Base-by-base conservation (phyloP, 2,329 filamentous ascomycete species). In the Raffaelea arxii region DNA sequence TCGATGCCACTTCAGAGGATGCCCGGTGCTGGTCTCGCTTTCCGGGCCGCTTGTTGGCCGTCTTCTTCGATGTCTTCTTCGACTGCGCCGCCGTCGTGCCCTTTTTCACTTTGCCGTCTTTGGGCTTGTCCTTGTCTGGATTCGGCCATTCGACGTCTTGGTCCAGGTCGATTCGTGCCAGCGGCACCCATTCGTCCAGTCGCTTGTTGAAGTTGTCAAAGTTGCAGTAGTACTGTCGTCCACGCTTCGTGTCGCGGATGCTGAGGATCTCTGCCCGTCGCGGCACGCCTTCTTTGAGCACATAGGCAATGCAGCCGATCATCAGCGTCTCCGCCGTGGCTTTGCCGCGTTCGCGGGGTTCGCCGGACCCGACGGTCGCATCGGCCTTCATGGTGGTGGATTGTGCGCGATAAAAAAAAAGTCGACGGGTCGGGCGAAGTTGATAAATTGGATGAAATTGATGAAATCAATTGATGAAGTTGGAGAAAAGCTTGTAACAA, bases 151-250 rank as follows among this genome's bases (percentile, higher is more conserved):
- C 92, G 46, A 98, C 92, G 57, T 96, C 90, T 55, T 88, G 82
- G 2, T 77, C 72, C 48, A 98, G 82, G 62, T 97, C 88, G 54
- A 98, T 87, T 30, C 92, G 79, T 30, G 78, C 74, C 25, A 84
- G 77, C 2, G 85, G 75, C 10, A 98, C 82, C 92, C 92, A 98
- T 71, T 98, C 92, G 69, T 77, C 71, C 12, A 78, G 65, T 54
- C 73, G 74, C 65, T 97, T 97, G 68, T 97, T 97, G 77, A 96
- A 97, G 59, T 94, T 94, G 60, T 95, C 88, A 63, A 96, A 97
- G 64, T 97, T 94, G 58, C 94, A 94, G 65, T 96, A 96, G 61
- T 91, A 96, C 46, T 86, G 85, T 35, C 87, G 84, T 16, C 85
- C 83, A 58, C 87, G 91, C 65, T 94, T 94, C 21, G 86, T 85